These are phyloP conservation scores for Vitis rotundifolia DNA, from an alignment of 164 flowering plant species.

Conservation along the genomic window DNA sequence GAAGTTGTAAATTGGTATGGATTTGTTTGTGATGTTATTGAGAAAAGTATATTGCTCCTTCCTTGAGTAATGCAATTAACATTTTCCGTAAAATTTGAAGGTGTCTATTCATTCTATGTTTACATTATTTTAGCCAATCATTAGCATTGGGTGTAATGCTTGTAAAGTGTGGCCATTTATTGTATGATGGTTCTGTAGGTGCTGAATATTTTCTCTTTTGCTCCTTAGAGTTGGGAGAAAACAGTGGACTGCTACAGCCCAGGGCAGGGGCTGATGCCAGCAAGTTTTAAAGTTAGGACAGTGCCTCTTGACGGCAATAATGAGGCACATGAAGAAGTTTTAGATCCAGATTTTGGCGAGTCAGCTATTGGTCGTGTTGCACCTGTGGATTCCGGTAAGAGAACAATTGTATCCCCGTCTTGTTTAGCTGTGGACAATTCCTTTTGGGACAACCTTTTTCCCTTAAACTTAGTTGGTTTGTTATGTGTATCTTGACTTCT, in stretches of 20 bases:
- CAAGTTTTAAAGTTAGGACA: conserved; percentile 85
- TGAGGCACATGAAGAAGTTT: conserved; percentile 55
- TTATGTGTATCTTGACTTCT: background rate
- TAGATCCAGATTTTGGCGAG: conserved; percentile 97
- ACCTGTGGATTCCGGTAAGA: conserved; percentile 91
- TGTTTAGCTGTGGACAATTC: too few relatives aligned
- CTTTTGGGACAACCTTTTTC: too few relatives aligned
- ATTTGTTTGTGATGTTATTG: too few relatives aligned
- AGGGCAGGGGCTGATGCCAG: conserved; percentile 96
- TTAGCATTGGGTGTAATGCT: too few relatives aligned
- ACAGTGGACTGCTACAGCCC: conserved; percentile 95
- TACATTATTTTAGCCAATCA: background rate
- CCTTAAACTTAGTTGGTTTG: too few relatives aligned
- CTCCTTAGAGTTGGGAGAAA: conserved; percentile 89
- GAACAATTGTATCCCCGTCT: too few relatives aligned
- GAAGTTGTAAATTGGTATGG: too few relatives aligned
- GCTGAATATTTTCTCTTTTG: background rate
- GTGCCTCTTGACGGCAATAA: conserved; percentile 72
- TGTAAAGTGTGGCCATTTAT: background rate
- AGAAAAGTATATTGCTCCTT: too few relatives aligned
- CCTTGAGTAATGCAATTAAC: too few relatives aligned
- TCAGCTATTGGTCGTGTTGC: conserved; percentile 97
- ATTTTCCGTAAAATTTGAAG: too few relatives aligned
- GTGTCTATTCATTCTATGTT: background rate
- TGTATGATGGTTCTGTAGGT: background rate